Evolutionary conservation across 1,139 yeast genomes (phyloP).

Genomic region (Geotrichum carabidarum): DNA sequence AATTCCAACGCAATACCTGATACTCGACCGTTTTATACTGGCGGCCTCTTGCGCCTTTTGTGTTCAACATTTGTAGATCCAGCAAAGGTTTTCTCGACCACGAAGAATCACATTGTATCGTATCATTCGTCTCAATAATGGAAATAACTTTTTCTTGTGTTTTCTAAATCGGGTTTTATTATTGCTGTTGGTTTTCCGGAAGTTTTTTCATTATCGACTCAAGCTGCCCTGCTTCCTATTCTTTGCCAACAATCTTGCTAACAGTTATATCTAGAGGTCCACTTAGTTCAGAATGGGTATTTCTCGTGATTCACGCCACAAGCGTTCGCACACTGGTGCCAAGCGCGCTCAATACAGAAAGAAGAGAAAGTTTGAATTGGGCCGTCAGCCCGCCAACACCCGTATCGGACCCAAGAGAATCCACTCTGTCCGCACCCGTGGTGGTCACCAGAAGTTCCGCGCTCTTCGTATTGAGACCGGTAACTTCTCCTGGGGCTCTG

Average conservation of each 20-base stretch:
- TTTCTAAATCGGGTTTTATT: no score
- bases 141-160: no score
- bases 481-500: conserved; percentile 99
- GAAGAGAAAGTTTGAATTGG: conserved; percentile 99
- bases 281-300: conserved; percentile 69
- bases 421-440: conserved; percentile 98
- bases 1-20: no score
- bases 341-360: conserved; percentile 99
- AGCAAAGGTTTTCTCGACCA: no score
- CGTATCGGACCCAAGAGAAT: conserved; percentile 98
- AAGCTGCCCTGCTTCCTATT: not conserved
- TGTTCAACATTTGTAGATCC: no score
- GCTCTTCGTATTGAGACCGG: conserved; percentile 99
- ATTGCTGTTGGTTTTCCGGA: no score
- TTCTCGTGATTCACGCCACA: conserved; percentile 99
- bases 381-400: conserved; percentile 99
- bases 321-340: conserved; percentile 99
- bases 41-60: no score
- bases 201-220: no score
- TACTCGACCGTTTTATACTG: no score
- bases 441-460: conserved; percentile 99
- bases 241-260: not conserved
- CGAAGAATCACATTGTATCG: no score
- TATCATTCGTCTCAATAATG: no score
- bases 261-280: conserved; percentile 14